A percentile compares a stretch with the other conserved stretches of the same genome.
These are phyloP conservation scores for Rubus parviflorus DNA, from an alignment of 306 rosid species.

Conservation along the genomic window DNA sequence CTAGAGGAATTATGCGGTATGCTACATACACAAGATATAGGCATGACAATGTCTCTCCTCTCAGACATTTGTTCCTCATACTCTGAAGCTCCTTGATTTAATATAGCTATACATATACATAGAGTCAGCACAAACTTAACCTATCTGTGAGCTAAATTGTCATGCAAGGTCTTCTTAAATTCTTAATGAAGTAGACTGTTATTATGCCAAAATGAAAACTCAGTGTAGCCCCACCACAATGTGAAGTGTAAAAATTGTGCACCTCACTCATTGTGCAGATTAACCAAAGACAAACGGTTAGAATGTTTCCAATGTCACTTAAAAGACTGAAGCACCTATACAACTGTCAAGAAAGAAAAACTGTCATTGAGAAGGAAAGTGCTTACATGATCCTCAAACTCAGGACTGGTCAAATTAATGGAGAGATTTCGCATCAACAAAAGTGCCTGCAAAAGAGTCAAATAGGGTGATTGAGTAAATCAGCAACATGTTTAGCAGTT, in stretches of 20 bases:
- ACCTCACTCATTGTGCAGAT: neutral
- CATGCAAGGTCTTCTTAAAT: neutral
- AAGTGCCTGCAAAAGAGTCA: slow-evolving; percentile 53
- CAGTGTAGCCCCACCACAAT: neutral
- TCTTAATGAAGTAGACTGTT: neutral
- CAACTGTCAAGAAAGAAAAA: slow-evolving; percentile 14
- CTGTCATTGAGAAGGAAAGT: neutral
- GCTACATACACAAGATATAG: neutral
- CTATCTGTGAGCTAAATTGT: neutral
- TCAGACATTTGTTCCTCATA: neutral
- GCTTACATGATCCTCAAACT: slow-evolving; percentile 81
- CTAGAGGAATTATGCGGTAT: neutral
- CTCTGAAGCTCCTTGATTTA: neutral
- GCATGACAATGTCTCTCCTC: neutral
- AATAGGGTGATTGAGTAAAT: slow-evolving; percentile 17
- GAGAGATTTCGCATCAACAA: slow-evolving; percentile 81
- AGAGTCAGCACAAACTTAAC: neutral
- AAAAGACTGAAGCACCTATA: neutral
- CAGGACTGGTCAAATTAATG: slow-evolving; percentile 70
- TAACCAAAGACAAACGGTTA: neutral
- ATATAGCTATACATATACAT: too few species aligned
- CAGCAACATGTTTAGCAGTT: neutral
- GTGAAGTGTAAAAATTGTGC: neutral
- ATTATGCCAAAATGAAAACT: neutral
- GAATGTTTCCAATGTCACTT: neutral